A percentile compares a stretch with the other conserved stretches of the same genome.
These are phyloP conservation scores for Chaetomiaceae sp. DNA, from an alignment of 2,329 filamentous ascomycete species.

Conservation along the genomic window DNA sequence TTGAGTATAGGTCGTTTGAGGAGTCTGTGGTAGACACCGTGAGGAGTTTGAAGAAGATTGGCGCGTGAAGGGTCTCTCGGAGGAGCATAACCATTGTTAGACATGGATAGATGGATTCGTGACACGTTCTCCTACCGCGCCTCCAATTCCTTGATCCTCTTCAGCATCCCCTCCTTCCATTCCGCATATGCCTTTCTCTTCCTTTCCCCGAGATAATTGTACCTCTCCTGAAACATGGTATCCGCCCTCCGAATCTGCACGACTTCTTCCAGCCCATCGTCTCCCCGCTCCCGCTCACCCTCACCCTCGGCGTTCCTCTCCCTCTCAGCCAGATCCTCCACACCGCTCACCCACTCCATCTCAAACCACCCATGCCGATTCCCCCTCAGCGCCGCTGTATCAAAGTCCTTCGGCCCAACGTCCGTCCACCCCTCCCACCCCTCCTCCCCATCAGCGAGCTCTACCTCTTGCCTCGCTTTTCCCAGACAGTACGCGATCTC, in stretches of 20 bases:
- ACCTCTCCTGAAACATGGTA: slow-evolving; percentile 72
- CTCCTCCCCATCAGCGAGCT: slow-evolving; percentile 31
- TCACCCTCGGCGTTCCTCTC: slow-evolving; percentile 19
- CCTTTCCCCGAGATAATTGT: slow-evolving; percentile 65
- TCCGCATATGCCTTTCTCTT: slow-evolving; percentile 55
- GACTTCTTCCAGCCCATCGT: slow-evolving; percentile 34
- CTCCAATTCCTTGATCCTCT: slow-evolving; percentile 41
- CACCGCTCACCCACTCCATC: slow-evolving; percentile 59
- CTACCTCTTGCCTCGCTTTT: slow-evolving; percentile 40
- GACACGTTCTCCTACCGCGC: slow-evolving; percentile 9
- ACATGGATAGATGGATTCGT: not conserved
- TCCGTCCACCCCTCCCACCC: slow-evolving; percentile 56
- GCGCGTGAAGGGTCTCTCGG: slow-evolving; percentile 21
- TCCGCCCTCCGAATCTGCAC: slow-evolving; percentile 48
- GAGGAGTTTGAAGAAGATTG: slow-evolving; percentile 55
- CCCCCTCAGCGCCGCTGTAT: slow-evolving; percentile 57
- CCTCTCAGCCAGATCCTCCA: slow-evolving; percentile 50
- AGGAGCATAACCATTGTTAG: not conserved
- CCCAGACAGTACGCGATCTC: slow-evolving; percentile 44
- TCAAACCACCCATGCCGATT: slow-evolving; percentile 54
- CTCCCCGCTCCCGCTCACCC: slow-evolving; percentile 33
- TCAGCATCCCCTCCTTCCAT: slow-evolving; percentile 62
- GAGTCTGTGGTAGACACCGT: slow-evolving; percentile 60
- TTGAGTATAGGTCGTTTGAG: slow-evolving; percentile 60
- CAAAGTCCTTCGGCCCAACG: slow-evolving; percentile 51